A percentile compares a stretch with the other conserved stretches of the same genome.
Conservation (phyloP, 2,329 filamentous ascomycete genomes). For the Chaetomium strumarium region DNA sequence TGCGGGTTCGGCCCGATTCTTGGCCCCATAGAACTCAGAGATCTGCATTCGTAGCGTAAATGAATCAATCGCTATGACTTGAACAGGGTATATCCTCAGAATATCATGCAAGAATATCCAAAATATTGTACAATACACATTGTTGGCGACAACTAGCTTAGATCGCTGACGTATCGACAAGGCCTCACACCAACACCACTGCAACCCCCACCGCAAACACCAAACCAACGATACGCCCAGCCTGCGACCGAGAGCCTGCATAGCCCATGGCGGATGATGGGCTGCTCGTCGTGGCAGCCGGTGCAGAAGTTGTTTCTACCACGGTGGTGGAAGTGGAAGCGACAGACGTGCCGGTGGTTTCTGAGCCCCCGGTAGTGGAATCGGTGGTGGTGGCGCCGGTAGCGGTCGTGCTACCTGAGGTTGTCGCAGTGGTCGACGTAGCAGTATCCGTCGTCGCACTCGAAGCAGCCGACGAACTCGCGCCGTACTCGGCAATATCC, state of each 20-base stretch:
- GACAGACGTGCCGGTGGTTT: not conserved
- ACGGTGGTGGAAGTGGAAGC: not conserved
- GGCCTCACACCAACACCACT: not conserved
- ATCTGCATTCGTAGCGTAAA: no score
- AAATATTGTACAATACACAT: no score
- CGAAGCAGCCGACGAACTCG: not conserved
- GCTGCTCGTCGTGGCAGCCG: not conserved
- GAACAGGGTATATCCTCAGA: no score
- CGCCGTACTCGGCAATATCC: constrained; percentile 16
- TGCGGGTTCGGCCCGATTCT: no score
- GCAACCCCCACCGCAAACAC: not conserved
- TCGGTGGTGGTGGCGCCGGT: not conserved
- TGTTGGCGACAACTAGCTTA: not conserved
- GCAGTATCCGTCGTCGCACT: not conserved
- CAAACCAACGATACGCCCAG: not conserved
- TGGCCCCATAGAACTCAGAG: no score
- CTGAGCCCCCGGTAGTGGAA: not conserved
- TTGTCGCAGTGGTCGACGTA: not conserved
- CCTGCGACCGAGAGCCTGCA: not conserved
- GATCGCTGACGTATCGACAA: not conserved
- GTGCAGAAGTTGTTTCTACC: not conserved
- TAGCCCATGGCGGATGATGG: not conserved
- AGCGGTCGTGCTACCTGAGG: not conserved
- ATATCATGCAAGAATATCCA: no score
- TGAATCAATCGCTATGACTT: no score